phyloP scores from a whole-genome alignment of 495 filamentous ascomycete genomes.

The Daldinia grandis region DNA sequence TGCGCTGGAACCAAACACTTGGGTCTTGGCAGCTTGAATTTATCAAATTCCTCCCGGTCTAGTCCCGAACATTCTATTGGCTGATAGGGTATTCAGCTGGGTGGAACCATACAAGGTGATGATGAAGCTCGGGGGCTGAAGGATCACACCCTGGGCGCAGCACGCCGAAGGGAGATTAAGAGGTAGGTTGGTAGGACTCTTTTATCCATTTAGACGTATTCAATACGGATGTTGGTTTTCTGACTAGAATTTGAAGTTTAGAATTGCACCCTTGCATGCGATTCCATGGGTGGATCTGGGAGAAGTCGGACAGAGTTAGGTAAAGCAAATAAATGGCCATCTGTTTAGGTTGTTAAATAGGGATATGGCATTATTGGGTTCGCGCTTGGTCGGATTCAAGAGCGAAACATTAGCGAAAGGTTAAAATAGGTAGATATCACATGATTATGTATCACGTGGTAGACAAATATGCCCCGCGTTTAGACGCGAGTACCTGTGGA shows the following conservation, averaged over 20 bases:
- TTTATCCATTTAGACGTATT: neutral
- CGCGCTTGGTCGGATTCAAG: neutral
- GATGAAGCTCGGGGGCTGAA: slow-evolving; percentile 9
- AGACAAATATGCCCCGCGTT: neutral
- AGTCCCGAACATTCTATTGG: neutral
- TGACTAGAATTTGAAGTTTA: neutral
- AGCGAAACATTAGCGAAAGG: neutral
- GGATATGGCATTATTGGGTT: neutral
- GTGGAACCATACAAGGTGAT: slow-evolving; percentile 24
- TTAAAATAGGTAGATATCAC: slow-evolving; percentile 4
- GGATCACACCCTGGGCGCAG: neutral
- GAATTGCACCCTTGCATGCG: neutral
- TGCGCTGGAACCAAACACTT: neutral
- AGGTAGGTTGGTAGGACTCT: neutral
- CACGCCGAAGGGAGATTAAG: neutral
- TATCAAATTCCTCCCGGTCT: neutral
- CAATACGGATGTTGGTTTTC: neutral
- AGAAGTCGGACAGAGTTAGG: neutral
- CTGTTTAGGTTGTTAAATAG: too few relatives aligned
- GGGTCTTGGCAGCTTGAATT: neutral
- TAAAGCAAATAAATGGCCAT: too few relatives aligned
- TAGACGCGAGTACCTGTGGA: too few relatives aligned
- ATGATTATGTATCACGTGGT: neutral
- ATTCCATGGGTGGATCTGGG: neutral
- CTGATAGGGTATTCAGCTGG: slow-evolving; percentile 26